Evolutionary conservation across 257 asterid species (phyloP).

Genomic region (Mitragyna speciosa): DNA sequence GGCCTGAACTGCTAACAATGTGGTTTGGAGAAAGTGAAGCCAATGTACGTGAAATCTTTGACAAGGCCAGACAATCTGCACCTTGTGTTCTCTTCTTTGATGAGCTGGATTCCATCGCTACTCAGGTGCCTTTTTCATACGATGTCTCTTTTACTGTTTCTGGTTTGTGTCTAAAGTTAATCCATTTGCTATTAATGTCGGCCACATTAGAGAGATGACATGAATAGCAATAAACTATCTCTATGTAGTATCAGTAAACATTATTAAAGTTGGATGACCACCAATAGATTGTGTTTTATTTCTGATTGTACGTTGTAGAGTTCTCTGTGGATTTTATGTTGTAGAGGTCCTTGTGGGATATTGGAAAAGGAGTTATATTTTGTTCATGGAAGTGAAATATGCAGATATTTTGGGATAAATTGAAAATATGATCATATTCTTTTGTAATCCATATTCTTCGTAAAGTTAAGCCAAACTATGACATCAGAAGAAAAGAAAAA

Average conservation of each 20-base stretch:
- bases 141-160: background rate
- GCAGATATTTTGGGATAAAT: background rate
- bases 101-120: constrained; percentile 60
- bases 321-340: background rate
- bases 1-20: constrained; percentile 69
- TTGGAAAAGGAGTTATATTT: background rate
- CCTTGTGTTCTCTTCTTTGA: constrained; percentile 66
- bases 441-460: background rate
- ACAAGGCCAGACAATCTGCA: constrained; percentile 62
- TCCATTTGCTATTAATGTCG: background rate
- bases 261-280: background rate
- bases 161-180: background rate
- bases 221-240: background rate
- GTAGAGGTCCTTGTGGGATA: background rate
- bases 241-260: background rate
- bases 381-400: background rate
- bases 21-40: constrained; percentile 80
- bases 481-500: background rate
- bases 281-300: background rate
- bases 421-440: background rate
- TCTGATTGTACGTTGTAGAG: background rate
- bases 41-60: constrained; percentile 66
- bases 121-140: constrained; percentile 34
- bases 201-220: background rate
- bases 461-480: background rate